phyloP scores from a whole-genome alignment of 1,284 basidiomycete species.

The Thecaphora thlaspeos region DNA sequence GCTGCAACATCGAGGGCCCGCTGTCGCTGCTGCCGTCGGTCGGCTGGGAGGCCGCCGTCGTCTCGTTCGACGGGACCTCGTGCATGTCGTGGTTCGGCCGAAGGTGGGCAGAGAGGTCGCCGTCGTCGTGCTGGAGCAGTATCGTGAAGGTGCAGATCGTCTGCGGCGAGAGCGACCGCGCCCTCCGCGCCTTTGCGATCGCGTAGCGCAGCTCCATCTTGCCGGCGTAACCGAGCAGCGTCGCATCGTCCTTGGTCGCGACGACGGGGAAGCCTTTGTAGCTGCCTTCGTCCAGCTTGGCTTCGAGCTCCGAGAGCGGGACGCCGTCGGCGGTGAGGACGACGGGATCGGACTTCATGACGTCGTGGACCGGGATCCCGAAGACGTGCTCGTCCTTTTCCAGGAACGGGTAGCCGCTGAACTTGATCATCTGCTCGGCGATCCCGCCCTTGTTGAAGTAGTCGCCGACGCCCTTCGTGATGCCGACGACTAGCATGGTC shows the following conservation, averaged over 20 bases:
- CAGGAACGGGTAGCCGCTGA: constrained; percentile 95
- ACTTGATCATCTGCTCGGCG: constrained; percentile 93
- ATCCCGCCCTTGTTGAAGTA: constrained; percentile 89
- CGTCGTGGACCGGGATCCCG: constrained; percentile 81
- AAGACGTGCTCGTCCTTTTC: constrained; percentile 78
- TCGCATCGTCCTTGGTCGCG: constrained; percentile 61
- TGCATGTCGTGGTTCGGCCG: constrained; percentile 19
- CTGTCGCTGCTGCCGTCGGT: constrained; percentile 2
- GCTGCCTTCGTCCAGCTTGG: constrained; percentile 45
- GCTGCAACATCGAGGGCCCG: neutral
- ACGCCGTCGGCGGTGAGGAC: constrained; percentile 75
- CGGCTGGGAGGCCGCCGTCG: constrained; percentile 18
- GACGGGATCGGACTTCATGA: constrained; percentile 80
- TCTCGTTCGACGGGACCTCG: constrained; percentile 16
- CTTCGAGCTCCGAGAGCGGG: constrained; percentile 70
- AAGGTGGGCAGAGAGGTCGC: neutral
- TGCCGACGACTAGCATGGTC: constrained; percentile 95
- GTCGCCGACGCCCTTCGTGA: constrained; percentile 97
- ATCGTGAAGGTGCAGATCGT: constrained; percentile 47
- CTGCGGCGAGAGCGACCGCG: constrained; percentile 22
- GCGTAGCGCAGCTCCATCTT: constrained; percentile 81
- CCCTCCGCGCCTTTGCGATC: constrained; percentile 65
- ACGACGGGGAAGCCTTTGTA: constrained; percentile 93
- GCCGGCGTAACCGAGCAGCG: constrained; percentile 83
- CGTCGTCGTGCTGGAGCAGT: neutral